Percentiles rank a stretch among this genome's conserved stretches.
These are phyloP conservation scores for Fusarium domesticum DNA, from an alignment of 2,329 filamentous ascomycete genomes.

Conservation along the genomic window DNA sequence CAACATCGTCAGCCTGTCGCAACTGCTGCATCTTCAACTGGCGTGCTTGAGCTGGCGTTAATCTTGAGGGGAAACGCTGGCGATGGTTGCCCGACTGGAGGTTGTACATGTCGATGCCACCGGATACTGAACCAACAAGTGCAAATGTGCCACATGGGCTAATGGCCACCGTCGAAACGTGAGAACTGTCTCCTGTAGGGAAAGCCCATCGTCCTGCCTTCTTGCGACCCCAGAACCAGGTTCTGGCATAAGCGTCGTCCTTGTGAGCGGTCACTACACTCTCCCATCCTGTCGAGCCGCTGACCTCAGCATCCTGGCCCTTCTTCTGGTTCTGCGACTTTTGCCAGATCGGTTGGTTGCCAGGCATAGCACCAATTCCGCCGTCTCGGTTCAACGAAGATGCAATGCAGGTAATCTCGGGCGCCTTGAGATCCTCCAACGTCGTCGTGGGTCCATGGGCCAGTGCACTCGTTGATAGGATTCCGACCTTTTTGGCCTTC, in stretches of 20 bases:
- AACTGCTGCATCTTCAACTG: slow-evolving; percentile 67
- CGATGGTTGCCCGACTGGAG: slow-evolving; percentile 88
- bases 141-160: slow-evolving; percentile 94
- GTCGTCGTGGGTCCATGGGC: slow-evolving; percentile 60
- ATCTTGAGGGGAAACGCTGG: slow-evolving; percentile 77
- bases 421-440: slow-evolving; percentile 77
- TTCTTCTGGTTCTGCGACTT: slow-evolving; percentile 65
- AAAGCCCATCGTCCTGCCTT: slow-evolving; percentile 91
- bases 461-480: slow-evolving; percentile 57
- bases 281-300: slow-evolving; percentile 88
- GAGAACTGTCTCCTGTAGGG: slow-evolving; percentile 76
- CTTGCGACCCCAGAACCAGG: slow-evolving; percentile 98
- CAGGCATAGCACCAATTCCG: slow-evolving; percentile 80
- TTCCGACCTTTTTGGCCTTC: slow-evolving; percentile 84
- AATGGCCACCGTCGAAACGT: slow-evolving; percentile 82
- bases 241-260: slow-evolving; percentile 78
- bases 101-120: slow-evolving; percentile 92
- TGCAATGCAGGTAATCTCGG: slow-evolving; percentile 87
- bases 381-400: slow-evolving; percentile 92
- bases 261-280: slow-evolving; percentile 92
- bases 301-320: slow-evolving; percentile 65
- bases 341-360: slow-evolving; percentile 79
- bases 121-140: slow-evolving; percentile 77
- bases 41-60: slow-evolving; percentile 75
- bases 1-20: slow-evolving; percentile 56